Percentiles rank a stretch among this genome's conserved stretches.
Conservation (phyloP, 768 basidiomycete species). For the Boletales sp. region DNA sequence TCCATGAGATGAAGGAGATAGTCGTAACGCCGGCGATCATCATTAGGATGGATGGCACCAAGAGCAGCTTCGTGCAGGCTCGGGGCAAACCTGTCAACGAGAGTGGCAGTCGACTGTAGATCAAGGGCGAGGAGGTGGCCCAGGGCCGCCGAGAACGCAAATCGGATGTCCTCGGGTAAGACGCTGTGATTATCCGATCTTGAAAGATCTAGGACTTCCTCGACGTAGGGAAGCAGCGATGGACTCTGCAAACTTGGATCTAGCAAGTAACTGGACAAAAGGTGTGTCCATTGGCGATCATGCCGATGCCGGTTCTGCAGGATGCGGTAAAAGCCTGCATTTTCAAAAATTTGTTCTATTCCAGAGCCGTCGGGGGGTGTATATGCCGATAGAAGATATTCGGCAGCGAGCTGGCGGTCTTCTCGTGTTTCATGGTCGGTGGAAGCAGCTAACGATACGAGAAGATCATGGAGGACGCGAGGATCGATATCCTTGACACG, state of each 20-base stretch:
- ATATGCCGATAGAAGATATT: conserved; percentile 89
- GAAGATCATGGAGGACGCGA: conserved; percentile 66
- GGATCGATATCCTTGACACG: conserved; percentile 43
- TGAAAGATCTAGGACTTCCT: conserved; percentile 55
- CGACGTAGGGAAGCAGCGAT: conserved; percentile 64
- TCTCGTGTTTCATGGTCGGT: conserved; percentile 75
- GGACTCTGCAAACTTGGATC: conserved; percentile 60
- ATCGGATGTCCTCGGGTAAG: conserved; percentile 54
- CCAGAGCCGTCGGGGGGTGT: conserved; percentile 75
- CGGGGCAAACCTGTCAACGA: conserved; percentile 71
- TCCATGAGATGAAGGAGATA: conserved; percentile 78
- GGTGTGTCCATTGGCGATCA: conserved; percentile 69
- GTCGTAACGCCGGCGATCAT: conserved; percentile 55
- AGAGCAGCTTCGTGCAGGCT: conserved; percentile 64
- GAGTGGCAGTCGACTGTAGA: conserved; percentile 61
- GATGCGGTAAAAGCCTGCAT: conserved; percentile 89
- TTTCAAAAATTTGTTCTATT: conserved; percentile 66
- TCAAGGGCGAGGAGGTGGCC: conserved; percentile 60
- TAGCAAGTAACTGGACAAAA: conserved; percentile 70
- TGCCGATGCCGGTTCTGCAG: conserved; percentile 76
- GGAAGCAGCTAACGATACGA: conserved; percentile 76
- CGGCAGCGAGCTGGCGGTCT: conserved; percentile 91
- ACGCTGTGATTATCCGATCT: conserved; percentile 43
- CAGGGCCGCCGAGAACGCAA: conserved; percentile 54
- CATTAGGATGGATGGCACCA: conserved; percentile 40